phyloP scores from a whole-genome alignment of 768 basidiomycete species.

The Suillus luteus region DNA sequence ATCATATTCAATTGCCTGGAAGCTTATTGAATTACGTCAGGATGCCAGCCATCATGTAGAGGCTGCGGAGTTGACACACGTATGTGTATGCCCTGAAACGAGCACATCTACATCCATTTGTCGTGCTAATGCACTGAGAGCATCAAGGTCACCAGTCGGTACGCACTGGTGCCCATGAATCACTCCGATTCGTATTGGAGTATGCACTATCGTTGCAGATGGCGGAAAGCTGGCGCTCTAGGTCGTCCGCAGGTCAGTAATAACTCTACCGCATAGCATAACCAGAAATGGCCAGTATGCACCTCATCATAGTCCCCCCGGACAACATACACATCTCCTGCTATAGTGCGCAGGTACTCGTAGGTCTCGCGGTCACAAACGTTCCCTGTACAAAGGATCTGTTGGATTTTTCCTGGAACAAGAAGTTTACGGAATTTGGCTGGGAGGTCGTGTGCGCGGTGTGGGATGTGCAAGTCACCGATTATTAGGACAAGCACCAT shows the following conservation, averaged over 20 bases:
- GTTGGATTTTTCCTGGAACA: constrained; percentile 95
- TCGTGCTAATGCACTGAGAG: constrained; percentile 83
- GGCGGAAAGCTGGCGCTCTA: constrained; percentile 75
- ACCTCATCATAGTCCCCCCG: constrained; percentile 97
- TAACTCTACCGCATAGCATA: neutral
- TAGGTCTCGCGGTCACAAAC: constrained; percentile 97
- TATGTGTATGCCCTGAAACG: constrained; percentile 91
- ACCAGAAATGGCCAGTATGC: constrained; percentile 20
- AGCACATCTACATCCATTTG: constrained; percentile 99
- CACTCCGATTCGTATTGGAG: constrained; percentile 87
- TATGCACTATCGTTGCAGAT: constrained; percentile 77
- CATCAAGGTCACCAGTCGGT: constrained; percentile 89
- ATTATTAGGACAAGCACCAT: constrained; percentile 91
- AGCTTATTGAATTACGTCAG: constrained; percentile 46
- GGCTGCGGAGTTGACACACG: constrained; percentile 43
- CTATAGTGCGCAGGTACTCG: constrained; percentile 94
- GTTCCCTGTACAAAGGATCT: constrained; percentile 97
- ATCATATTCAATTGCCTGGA: constrained; percentile 92
- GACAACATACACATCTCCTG: constrained; percentile 89
- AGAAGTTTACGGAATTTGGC: constrained; percentile 96
- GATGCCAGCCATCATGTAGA: neutral
- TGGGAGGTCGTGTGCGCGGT: constrained; percentile 86
- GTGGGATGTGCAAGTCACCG: constrained; percentile 96
- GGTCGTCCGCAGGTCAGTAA: constrained; percentile 4
- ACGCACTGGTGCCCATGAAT: constrained; percentile 94